Evolutionary conservation across 768 basidiomycete genomes (phyloP).

Genomic region (Lactarius hengduanensis): DNA sequence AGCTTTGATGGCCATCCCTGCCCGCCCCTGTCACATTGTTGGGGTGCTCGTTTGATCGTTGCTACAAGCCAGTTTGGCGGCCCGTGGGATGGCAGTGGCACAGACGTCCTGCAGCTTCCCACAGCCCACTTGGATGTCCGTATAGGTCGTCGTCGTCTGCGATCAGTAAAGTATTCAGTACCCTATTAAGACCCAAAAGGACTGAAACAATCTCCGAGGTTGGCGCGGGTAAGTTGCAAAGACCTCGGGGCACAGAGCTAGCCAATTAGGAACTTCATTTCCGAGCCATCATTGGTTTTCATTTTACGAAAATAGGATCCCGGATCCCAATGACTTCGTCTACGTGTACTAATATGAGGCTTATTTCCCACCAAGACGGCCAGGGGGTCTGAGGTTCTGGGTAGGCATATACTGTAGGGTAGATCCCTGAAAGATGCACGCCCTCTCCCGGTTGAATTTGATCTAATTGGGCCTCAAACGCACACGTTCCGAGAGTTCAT

Average conservation of each 20-base stretch:
- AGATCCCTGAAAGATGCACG: not conserved
- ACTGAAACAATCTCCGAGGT: constrained; percentile 7
- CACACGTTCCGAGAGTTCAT: constrained; percentile 10
- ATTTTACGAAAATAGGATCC: not conserved
- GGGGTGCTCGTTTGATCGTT: constrained; percentile 17
- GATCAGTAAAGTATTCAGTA: constrained; percentile 5
- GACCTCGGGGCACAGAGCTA: not conserved
- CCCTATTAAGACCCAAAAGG: constrained; percentile 14
- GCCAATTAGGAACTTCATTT: not conserved
- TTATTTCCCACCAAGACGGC: constrained; percentile 5
- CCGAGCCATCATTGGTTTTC: not conserved
- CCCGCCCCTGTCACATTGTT: constrained; percentile 20
- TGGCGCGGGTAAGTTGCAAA: constrained; percentile 1
- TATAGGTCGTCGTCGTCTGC: constrained; percentile 1
- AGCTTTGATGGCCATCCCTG: constrained; percentile 1
- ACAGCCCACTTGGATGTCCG: constrained; percentile 21
- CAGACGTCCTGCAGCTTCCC: not conserved
- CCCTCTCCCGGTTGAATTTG: not conserved
- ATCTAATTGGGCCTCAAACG: constrained; percentile 1
- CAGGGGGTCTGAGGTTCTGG: not conserved
- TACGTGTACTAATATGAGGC: not conserved
- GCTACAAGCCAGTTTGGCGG: not conserved
- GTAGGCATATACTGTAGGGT: not conserved
- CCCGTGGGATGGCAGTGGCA: constrained; percentile 4
- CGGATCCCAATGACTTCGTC: not conserved